These are phyloP conservation scores for Phytophthora foliorum DNA, from an alignment of 352 stramenopile species.

Conservation along the genomic window DNA sequence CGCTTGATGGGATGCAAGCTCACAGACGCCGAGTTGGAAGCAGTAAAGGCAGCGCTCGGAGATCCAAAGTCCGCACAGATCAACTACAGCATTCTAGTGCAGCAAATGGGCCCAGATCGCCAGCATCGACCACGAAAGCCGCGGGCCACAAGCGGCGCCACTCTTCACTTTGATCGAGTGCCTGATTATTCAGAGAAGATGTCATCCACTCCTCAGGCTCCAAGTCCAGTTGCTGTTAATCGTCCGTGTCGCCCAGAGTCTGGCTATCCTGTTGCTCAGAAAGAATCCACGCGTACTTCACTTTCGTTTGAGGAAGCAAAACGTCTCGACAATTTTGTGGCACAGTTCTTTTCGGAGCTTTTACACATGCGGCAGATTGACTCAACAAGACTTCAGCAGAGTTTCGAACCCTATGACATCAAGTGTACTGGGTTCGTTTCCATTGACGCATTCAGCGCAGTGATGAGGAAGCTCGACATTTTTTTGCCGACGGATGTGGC, in stretches of 20 bases:
- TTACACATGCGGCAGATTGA: constrained; percentile 51
- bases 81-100: constrained; percentile 59
- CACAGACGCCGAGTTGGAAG: constrained; percentile 53
- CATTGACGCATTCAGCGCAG: constrained; percentile 67
- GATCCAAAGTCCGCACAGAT: constrained; percentile 52
- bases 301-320: constrained; percentile 56
- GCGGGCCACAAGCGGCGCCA: constrained; percentile 16
- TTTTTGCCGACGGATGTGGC: constrained; percentile 52
- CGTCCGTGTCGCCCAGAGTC: constrained; percentile 17
- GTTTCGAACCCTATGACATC: constrained; percentile 71
- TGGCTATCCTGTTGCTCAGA: background rate
- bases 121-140: constrained; percentile 37
- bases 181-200: constrained; percentile 26
- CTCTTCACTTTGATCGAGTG: constrained; percentile 20
- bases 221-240: constrained; percentile 25
- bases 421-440: constrained; percentile 69
- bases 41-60: constrained; percentile 62
- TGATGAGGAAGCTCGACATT: constrained; percentile 75
- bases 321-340: constrained; percentile 52
- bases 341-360: constrained; percentile 61
- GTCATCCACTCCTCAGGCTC: constrained; percentile 6
- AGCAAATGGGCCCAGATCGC: constrained; percentile 51
- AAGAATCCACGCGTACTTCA: constrained; percentile 2
- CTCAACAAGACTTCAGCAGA: constrained; percentile 36
- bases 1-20: constrained; percentile 79